Evolutionary conservation across 164 flowering plant species (phyloP).

Genomic region (Berberis thunbergii): DNA sequence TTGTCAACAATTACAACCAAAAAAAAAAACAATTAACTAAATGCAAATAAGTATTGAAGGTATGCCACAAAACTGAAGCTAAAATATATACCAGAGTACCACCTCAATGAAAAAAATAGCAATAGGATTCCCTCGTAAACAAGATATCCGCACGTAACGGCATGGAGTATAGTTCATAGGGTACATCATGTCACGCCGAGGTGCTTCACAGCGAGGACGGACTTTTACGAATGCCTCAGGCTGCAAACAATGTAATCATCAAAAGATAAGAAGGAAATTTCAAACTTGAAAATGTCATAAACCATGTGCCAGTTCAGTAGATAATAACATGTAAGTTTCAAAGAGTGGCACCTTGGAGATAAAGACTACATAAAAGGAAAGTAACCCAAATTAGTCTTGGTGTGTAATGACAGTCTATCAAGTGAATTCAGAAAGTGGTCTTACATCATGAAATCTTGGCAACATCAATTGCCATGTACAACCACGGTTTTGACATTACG

Average conservation of each 20-base stretch:
- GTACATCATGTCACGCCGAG: constrained; percentile 88
- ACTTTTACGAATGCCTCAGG: constrained; percentile 88
- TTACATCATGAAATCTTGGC: too few relatives aligned
- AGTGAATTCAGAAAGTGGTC: too few relatives aligned
- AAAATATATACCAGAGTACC: constrained; percentile 2
- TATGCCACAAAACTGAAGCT: not conserved
- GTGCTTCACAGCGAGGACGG: constrained; percentile 94
- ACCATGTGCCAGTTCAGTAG: too few relatives aligned
- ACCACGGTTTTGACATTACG: too few relatives aligned
- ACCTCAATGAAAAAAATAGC: constrained; percentile 93
- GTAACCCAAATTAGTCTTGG: too few relatives aligned
- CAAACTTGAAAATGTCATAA: not conserved
- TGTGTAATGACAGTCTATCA: too few relatives aligned
- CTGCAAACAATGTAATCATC: constrained; percentile 27
- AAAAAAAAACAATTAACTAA: too few relatives aligned
- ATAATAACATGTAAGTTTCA: too few relatives aligned
- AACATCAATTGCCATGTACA: too few relatives aligned
- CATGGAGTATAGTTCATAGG: constrained; percentile 88
- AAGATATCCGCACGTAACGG: constrained; percentile 83
- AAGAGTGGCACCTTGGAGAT: too few relatives aligned
- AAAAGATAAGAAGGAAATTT: not conserved
- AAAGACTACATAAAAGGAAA: too few relatives aligned
- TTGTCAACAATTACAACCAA: too few relatives aligned
- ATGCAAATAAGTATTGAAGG: not conserved
- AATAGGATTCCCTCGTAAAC: constrained; percentile 91